Conservation (phyloP, 176 grass and related monocot species). For the Musa itinerans region DNA sequence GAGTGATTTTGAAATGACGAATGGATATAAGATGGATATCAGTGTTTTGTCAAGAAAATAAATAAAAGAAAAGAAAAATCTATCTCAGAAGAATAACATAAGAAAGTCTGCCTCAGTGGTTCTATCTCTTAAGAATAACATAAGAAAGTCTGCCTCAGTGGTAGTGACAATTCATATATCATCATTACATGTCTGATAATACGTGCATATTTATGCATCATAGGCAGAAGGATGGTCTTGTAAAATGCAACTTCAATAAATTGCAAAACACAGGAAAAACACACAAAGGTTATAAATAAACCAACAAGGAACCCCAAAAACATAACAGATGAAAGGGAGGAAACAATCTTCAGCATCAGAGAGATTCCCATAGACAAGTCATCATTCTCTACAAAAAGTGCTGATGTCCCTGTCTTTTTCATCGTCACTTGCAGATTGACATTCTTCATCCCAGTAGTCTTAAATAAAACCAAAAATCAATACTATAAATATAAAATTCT, state of each 20-base stretch:
- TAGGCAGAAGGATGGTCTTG: neutral
- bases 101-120: neutral
- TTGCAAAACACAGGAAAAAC: neutral
- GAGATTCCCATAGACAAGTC: neutral
- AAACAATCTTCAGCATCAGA: neutral
- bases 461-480: neutral
- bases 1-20: too few species aligned
- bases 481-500: neutral
- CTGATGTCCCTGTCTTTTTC: constrained; percentile 9
- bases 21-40: too few species aligned
- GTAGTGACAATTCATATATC: neutral
- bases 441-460: neutral
- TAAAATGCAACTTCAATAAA: too few species aligned
- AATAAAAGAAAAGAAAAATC: too few species aligned
- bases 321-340: too few species aligned
- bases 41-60: too few species aligned
- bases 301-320: neutral
- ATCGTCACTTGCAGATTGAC: neutral
- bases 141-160: neutral
- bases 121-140: too few species aligned
- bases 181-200: neutral
- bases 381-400: neutral
- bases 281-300: neutral
- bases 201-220: constrained; percentile 3
- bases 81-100: too few species aligned